Percentiles rank a stretch among this genome's conserved stretches.
phyloP scores from a whole-genome alignment of 192 early-diverging fungal genomes.

The Coemansia guatemalensis region DNA sequence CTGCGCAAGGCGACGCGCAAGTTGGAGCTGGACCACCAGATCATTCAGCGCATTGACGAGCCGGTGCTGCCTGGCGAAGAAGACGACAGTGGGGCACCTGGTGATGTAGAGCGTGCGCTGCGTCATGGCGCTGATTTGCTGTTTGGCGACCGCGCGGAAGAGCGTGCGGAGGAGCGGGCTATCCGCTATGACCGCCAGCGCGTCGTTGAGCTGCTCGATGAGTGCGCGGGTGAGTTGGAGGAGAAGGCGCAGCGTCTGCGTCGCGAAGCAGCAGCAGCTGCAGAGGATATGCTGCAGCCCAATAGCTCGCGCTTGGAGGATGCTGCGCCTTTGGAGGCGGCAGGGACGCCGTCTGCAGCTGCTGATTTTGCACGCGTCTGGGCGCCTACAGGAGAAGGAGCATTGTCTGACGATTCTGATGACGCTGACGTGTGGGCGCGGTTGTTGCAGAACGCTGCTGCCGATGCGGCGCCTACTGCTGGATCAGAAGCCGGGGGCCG shows the following conservation, averaged over 20 bases:
- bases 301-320: too few species aligned
- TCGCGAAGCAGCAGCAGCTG: not conserved
- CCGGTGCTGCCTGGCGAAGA: not conserved
- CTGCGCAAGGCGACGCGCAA: slow-evolving; percentile 93
- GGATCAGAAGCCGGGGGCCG: slow-evolving; percentile 6
- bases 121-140: slow-evolving; percentile 82
- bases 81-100: not conserved
- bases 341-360: slow-evolving; percentile 2
- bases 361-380: slow-evolving; percentile 34
- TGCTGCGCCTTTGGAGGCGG: not conserved
- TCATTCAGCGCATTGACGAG: slow-evolving; percentile 86
- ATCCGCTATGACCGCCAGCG: slow-evolving; percentile 23
- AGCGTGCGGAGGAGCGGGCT: slow-evolving; percentile 43
- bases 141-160: slow-evolving; percentile 63
- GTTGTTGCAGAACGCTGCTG: slow-evolving; percentile 8
- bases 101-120: slow-evolving; percentile 62
- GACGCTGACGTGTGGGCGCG: slow-evolving; percentile 24
- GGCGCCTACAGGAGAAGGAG: not conserved
- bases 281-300: too few species aligned
- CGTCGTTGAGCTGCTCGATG: slow-evolving; percentile 20
- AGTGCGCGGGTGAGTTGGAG: slow-evolving; percentile 19
- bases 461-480: not conserved
- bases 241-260: slow-evolving; percentile 3
- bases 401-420: not conserved
- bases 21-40: slow-evolving; percentile 94